A percentile compares a stretch with the other conserved stretches of the same genome.
These are phyloP conservation scores for Coccinonectria pachysandricola DNA, from an alignment of 2,329 filamentous ascomycete species.

Conservation along the genomic window DNA sequence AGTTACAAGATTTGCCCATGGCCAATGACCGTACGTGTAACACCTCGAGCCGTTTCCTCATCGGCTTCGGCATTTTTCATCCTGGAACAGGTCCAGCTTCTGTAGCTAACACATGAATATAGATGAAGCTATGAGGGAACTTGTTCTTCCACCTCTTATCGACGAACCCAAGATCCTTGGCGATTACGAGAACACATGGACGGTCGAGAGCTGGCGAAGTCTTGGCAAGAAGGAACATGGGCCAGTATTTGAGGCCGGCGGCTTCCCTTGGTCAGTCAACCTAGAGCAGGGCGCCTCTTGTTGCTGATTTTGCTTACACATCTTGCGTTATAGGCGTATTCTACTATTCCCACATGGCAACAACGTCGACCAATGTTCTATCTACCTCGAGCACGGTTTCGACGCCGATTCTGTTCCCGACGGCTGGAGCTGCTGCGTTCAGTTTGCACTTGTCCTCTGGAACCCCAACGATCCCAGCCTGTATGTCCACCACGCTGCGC, in stretches of 20 bases:
- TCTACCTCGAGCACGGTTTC: constrained; percentile 94
- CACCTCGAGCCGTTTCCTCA: constrained; percentile 1
- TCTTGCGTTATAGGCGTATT: constrained; percentile 55
- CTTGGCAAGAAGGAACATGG: constrained; percentile 76
- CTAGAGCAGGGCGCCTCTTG: constrained; percentile 1
- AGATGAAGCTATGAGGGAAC: constrained; percentile 80
- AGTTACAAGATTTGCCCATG: constrained; percentile 36
- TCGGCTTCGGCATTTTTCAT: constrained; percentile 2
- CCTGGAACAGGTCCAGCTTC: constrained; percentile 2
- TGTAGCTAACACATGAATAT: constrained; percentile 12
- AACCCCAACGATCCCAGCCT: constrained; percentile 88
- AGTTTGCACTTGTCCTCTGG: constrained; percentile 89
- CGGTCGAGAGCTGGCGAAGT: constrained; percentile 71
- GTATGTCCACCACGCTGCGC: constrained; percentile 71
- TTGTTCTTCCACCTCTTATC: constrained; percentile 59
- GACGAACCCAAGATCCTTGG: constrained; percentile 73
- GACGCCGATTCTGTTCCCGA: constrained; percentile 66
- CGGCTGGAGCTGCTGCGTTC: constrained; percentile 93
- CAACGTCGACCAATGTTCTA: constrained; percentile 83
- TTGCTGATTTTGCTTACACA: not conserved
- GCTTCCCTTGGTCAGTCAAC: constrained; percentile 66
- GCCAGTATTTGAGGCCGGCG: constrained; percentile 76
- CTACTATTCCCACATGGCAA: constrained; percentile 94
- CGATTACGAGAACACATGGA: constrained; percentile 74
- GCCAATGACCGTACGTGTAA: constrained; percentile 43